Evolutionary conservation across 2,329 filamentous ascomycete genomes (phyloP).

Genomic region (Paraconiothyrium brasiliense): DNA sequence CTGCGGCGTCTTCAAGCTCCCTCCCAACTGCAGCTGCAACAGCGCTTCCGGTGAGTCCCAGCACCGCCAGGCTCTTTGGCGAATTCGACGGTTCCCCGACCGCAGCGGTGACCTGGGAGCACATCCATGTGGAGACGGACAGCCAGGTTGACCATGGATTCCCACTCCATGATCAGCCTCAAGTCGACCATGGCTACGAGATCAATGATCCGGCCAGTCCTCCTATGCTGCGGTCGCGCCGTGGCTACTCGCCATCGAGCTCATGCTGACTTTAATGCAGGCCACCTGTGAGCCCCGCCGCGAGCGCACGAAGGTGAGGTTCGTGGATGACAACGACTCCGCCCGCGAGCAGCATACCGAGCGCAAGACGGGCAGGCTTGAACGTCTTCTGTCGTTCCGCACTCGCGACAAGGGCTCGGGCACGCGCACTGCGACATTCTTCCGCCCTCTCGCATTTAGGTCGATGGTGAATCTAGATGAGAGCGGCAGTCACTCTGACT

Average conservation of each 20-base stretch:
- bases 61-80: background rate
- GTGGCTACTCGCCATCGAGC: background rate
- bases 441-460: background rate
- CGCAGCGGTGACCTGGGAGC: background rate
- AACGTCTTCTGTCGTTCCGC: background rate
- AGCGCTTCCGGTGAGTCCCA: background rate
- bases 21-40: too few species aligned
- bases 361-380: background rate
- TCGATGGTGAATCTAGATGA: background rate
- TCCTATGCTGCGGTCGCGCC: background rate
- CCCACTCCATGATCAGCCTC: background rate
- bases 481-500: background rate
- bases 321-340: background rate
- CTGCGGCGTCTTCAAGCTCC: background rate
- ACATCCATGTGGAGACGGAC: background rate
- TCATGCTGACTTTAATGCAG: background rate
- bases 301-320: background rate
- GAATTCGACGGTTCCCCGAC: background rate
- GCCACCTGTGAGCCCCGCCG: background rate
- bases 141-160: background rate
- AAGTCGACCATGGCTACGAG: conserved; percentile 5
- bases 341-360: background rate
- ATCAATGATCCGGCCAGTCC: background rate
- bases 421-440: background rate
- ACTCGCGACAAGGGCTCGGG: background rate